Evolutionary conservation across 441 rosid species (phyloP).

Genomic region (Raphanus hybrid): DNA sequence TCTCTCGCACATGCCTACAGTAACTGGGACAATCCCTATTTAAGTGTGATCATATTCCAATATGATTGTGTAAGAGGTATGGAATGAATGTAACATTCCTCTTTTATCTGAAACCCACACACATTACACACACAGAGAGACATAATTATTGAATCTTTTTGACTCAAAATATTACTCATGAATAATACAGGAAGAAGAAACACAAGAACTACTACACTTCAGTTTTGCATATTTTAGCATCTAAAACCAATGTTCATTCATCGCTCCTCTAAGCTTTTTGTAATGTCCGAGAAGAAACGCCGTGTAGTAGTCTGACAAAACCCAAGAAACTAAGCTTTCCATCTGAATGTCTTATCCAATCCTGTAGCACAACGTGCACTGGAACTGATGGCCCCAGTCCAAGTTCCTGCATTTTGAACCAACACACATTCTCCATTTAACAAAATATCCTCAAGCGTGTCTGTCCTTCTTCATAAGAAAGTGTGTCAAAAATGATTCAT

Average conservation of each 20-base stretch:
- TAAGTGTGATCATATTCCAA: neutral
- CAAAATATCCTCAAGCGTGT: no score
- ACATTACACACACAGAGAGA: neutral
- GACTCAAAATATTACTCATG: neutral
- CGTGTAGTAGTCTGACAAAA: neutral
- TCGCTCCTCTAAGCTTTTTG: neutral
- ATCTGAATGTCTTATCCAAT: constrained; percentile 7
- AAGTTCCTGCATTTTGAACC: neutral
- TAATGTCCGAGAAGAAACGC: neutral
- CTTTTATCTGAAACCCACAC: neutral
- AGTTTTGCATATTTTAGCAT: neutral
- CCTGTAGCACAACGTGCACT: neutral
- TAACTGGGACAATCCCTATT: neutral
- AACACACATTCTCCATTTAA: neutral
- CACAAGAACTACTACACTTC: neutral
- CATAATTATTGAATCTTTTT: neutral
- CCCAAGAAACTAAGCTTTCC: constrained; percentile 1
- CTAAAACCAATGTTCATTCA: neutral
- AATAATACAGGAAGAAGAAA: neutral
- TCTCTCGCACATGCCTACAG: neutral
- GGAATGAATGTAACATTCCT: constrained; percentile 3
- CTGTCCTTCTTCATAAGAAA: neutral
- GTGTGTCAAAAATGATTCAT: constrained; percentile 10
- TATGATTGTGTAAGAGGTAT: neutral
- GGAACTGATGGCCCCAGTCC: neutral